phyloP scores from a whole-genome alignment of 73 alveolate genomes.

The Urostyla sp. region DNA sequence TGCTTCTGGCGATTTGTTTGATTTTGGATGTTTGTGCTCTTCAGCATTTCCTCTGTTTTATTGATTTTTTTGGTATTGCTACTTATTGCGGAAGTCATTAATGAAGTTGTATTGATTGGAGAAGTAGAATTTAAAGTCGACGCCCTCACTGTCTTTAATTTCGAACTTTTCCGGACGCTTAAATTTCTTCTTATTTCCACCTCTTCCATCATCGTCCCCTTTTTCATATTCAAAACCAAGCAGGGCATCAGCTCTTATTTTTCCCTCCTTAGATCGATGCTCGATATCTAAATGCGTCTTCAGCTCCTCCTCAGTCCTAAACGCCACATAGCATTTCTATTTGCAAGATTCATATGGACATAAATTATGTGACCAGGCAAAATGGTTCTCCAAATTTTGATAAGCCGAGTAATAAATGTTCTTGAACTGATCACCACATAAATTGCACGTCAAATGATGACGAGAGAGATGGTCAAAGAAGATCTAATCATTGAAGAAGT shows the following conservation, averaged over 20 bases:
- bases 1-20: conserved; percentile 6
- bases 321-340: conserved; percentile 60
- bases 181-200: neutral
- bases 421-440: conserved; percentile 62
- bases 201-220: conserved; percentile 5
- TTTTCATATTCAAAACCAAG: conserved; percentile 53
- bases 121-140: conserved; percentile 66
- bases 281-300: conserved; percentile 57
- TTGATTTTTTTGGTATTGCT: conserved; percentile 4
- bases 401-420: conserved; percentile 57
- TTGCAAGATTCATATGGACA: conserved; percentile 62
- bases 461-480: conserved; percentile 59
- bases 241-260: conserved; percentile 43
- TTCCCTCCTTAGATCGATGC: conserved; percentile 41
- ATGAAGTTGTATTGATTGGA: conserved; percentile 61
- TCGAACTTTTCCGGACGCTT: conserved; percentile 4
- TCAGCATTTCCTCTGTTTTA: conserved; percentile 33
- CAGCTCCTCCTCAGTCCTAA: conserved; percentile 68
- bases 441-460: conserved; percentile 53
- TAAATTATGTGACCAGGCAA: conserved; percentile 61
- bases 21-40: neutral
- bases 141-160: conserved; percentile 66
- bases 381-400: conserved; percentile 64
- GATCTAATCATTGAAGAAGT: conserved; percentile 64
- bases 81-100: neutral